Evolutionary conservation across 73 alveolate species (phyloP).

Genomic region (Durusdinium trenchii): DNA sequence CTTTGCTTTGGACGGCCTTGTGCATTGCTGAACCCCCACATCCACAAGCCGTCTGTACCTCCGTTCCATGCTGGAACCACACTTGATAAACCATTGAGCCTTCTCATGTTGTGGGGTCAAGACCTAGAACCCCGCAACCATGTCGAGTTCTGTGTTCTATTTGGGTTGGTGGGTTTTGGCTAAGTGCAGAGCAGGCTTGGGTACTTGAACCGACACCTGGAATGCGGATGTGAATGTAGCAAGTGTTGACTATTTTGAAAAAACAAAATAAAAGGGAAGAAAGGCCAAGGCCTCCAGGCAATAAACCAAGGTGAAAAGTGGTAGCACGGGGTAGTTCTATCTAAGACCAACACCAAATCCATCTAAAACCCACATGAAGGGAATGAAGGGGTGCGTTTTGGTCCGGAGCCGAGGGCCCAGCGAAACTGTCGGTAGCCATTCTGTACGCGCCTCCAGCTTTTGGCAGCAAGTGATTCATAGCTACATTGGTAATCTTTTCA

Average conservation of each 20-base stretch:
- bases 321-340: too few relatives aligned
- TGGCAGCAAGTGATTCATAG: neutral
- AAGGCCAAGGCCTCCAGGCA: too few relatives aligned
- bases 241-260: too few relatives aligned
- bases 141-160: neutral
- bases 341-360: too few relatives aligned
- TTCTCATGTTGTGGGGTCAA: neutral
- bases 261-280: too few relatives aligned
- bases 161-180: too few relatives aligned
- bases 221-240: neutral
- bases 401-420: neutral
- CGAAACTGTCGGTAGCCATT: slow-evolving; percentile 63
- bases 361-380: too few relatives aligned
- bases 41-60: slow-evolving; percentile 95
- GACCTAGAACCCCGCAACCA: too few relatives aligned
- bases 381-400: too few relatives aligned
- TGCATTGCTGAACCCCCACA: slow-evolving; percentile 78
- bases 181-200: slow-evolving; percentile 73
- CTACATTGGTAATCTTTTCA: neutral
- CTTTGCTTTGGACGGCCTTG: neutral
- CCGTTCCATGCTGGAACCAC: neutral
- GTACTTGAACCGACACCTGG: slow-evolving; percentile 90
- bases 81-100: neutral
- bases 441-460: slow-evolving; percentile 42
- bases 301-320: too few relatives aligned